Evolutionary conservation across 2,329 filamentous ascomycete genomes (phyloP).

Genomic region (Trichoderma lentiforme): DNA sequence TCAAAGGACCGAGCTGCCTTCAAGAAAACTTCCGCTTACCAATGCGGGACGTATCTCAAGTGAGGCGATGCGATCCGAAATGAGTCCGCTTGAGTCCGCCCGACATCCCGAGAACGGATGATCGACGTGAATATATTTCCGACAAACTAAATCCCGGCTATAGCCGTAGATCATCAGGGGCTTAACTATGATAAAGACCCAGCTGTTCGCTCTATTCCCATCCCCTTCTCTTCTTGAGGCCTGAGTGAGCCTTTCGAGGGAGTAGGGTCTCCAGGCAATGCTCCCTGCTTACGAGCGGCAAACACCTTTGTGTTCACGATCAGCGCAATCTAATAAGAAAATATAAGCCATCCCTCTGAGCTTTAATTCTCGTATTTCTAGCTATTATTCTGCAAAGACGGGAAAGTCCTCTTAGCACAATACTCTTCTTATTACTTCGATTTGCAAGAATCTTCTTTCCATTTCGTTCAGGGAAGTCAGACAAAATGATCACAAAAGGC

Average conservation of each 20-base stretch:
- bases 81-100: neutral
- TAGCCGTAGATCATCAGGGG: neutral
- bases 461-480: too few relatives aligned
- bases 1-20: neutral
- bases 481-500: too few relatives aligned
- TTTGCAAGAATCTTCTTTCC: too few relatives aligned
- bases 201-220: neutral
- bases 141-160: neutral
- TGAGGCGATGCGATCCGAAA: neutral
- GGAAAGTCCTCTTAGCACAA: too few relatives aligned
- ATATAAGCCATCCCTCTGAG: neutral
- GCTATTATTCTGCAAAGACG: neutral
- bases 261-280: neutral
- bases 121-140: neutral
- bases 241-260: neutral
- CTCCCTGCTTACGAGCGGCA: neutral
- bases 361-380: neutral
- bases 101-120: neutral
- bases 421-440: too few relatives aligned
- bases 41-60: neutral
- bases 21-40: neutral
- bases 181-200: neutral
- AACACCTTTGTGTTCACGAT: neutral
- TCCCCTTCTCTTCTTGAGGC: neutral
- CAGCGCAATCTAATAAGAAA: neutral